phyloP scores from a whole-genome alignment of 2,329 filamentous ascomycete species.

The Botrytis squamosa region DNA sequence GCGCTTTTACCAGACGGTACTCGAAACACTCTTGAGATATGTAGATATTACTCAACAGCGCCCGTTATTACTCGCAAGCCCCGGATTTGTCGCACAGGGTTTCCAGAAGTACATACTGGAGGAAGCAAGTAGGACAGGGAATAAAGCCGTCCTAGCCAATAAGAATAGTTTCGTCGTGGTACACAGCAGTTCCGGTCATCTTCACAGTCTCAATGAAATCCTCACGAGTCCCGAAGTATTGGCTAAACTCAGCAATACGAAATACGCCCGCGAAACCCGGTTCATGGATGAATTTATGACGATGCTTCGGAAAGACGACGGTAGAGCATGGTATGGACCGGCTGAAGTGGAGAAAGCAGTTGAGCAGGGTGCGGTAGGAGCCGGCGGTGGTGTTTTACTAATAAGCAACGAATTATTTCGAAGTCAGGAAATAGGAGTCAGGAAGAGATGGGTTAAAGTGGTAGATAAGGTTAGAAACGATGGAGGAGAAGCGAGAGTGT shows the following conservation, averaged over 20 bases:
- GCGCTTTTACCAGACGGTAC: constrained; percentile 74
- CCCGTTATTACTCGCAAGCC: constrained; percentile 81
- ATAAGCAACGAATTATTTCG: constrained; percentile 88
- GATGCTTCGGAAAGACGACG: constrained; percentile 78
- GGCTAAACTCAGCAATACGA: constrained; percentile 77
- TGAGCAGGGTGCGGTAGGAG: constrained; percentile 81
- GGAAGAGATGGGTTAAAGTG: constrained; percentile 78
- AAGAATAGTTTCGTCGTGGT: constrained; percentile 68
- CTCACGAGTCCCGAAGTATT: constrained; percentile 78
- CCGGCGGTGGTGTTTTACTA: constrained; percentile 79
- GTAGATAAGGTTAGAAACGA: constrained; percentile 86
- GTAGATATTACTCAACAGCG: constrained; percentile 70
- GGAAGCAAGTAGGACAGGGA: constrained; percentile 55
- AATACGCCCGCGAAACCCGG: constrained; percentile 79
- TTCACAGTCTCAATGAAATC: constrained; percentile 85
- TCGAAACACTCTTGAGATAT: constrained; percentile 73
- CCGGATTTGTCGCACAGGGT: constrained; percentile 79
- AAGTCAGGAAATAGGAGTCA: constrained; percentile 71
- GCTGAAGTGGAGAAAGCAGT: constrained; percentile 80
- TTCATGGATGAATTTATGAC: constrained; percentile 83
- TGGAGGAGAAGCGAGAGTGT: constrained; percentile 82
- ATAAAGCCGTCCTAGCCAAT: constrained; percentile 67
- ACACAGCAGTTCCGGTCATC: constrained; percentile 79
- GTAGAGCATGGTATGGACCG: constrained; percentile 86
- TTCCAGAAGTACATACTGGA: constrained; percentile 76